Conservation (phyloP, 306 rosid species). For the Begonia loranthoides region DNA sequence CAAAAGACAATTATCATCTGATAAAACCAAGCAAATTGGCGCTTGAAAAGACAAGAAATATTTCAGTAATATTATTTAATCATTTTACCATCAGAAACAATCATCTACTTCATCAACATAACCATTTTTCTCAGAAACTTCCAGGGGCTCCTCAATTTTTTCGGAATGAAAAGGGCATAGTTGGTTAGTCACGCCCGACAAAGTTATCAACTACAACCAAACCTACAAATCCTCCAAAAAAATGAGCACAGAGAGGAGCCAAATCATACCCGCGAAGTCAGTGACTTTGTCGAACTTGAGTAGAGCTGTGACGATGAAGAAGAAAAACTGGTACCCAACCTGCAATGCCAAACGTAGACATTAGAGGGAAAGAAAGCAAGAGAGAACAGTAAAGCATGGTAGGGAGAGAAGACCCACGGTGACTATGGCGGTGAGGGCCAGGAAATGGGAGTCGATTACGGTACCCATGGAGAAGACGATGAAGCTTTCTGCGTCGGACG, state of each 20-base stretch:
- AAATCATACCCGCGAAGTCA: conserved; percentile 73
- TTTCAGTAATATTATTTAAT: no score
- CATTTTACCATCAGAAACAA: no score
- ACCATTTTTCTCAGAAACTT: background rate
- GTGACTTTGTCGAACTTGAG: conserved; percentile 89
- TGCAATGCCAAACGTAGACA: conserved; percentile 13
- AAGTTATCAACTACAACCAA: background rate
- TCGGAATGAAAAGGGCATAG: no score
- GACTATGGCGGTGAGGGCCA: conserved; percentile 71
- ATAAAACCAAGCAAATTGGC: background rate
- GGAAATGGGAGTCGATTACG: conserved; percentile 71
- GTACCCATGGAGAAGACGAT: conserved; percentile 36
- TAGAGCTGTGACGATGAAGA: conserved; percentile 83
- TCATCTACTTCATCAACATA: no score
- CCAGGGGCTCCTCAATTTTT: no score
- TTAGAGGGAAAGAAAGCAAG: background rate
- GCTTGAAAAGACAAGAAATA: background rate
- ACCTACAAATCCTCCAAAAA: background rate
- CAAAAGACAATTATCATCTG: background rate
- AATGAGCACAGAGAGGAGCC: background rate
- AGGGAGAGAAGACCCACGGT: conserved; percentile 30
- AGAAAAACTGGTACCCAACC: conserved; percentile 63
- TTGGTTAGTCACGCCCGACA: no score
- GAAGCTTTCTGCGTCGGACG: background rate
- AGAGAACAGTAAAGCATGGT: conserved; percentile 1